Percentiles rank a stretch among this genome's conserved stretches.
phyloP scores from a whole-genome alignment of 2,329 filamentous ascomycete genomes.

The Dactylellina cionopaga region DNA sequence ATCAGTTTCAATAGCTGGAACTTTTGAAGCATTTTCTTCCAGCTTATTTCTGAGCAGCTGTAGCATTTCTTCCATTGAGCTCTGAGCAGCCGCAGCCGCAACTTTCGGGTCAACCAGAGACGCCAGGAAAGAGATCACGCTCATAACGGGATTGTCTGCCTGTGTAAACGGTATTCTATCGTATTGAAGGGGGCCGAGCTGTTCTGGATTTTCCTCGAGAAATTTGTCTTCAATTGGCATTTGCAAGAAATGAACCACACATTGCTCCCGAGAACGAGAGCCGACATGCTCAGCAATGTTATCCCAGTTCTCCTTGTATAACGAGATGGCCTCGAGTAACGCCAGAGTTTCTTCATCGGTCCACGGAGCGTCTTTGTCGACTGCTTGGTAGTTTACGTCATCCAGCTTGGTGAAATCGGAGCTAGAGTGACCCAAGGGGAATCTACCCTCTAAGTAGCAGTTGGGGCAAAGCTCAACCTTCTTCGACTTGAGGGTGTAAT shows the following conservation, averaged over 20 bases:
- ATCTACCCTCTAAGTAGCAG: constrained; percentile 85
- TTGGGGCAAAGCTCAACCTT: constrained; percentile 81
- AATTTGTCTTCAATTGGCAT: constrained; percentile 98
- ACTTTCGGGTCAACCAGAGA: constrained; percentile 89
- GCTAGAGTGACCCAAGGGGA: constrained; percentile 80
- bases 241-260: constrained; percentile 94
- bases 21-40: constrained; percentile 64
- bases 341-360: constrained; percentile 88
- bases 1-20: constrained; percentile 38
- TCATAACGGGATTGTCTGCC: constrained; percentile 95
- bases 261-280: constrained; percentile 91
- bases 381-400: constrained; percentile 80
- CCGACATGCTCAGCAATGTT: constrained; percentile 91
- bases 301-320: constrained; percentile 95
- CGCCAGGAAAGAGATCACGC: constrained; percentile 92
- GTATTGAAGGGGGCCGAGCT: constrained; percentile 74
- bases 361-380: constrained; percentile 91
- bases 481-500: constrained; percentile 73
- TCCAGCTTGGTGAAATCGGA: constrained; percentile 89
- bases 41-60: constrained; percentile 80
- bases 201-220: constrained; percentile 78
- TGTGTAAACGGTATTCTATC: constrained; percentile 77
- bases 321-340: constrained; percentile 88
- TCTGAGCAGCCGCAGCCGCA: constrained; percentile 88
- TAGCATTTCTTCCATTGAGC: constrained; percentile 86